Evolutionary conservation across 2,329 filamentous ascomycete species (phyloP).

Genomic region (Alternaria viburni): DNA sequence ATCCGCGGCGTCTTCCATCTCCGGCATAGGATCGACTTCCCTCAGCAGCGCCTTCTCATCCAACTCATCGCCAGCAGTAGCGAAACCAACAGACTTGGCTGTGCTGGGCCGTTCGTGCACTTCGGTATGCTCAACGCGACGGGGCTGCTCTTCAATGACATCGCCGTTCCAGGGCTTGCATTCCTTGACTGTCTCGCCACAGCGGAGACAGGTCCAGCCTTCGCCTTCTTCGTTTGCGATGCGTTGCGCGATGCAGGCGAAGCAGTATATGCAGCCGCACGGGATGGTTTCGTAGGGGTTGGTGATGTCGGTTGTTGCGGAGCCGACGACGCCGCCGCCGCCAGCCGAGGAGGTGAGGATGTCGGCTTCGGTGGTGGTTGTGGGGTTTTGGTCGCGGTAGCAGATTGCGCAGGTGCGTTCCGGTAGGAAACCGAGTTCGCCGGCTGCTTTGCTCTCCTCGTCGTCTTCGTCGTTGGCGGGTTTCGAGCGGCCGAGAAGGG

Average conservation of each 20-base stretch:
- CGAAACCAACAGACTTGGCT: conserved; percentile 28
- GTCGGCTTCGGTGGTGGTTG: conserved; percentile 70
- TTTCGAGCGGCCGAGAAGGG: conserved; percentile 53
- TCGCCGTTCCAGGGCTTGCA: conserved; percentile 93
- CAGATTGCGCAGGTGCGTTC: conserved; percentile 96
- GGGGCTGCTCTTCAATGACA: conserved; percentile 65
- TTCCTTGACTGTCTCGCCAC: conserved; percentile 80
- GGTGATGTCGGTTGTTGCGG: conserved; percentile 89
- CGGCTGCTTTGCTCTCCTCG: conserved; percentile 56
- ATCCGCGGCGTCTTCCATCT: conserved; percentile 22
- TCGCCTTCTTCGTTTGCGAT: conserved; percentile 93
- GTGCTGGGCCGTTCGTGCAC: conserved; percentile 7
- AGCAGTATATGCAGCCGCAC: conserved; percentile 94
- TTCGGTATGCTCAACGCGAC: background rate
- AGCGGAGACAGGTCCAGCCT: conserved; percentile 89
- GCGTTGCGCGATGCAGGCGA: conserved; percentile 88
- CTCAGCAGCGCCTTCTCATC: conserved; percentile 24
- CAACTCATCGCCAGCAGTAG: conserved; percentile 8
- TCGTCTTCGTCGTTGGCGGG: conserved; percentile 57
- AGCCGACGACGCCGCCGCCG: conserved; percentile 81
- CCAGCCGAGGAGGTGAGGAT: conserved; percentile 67
- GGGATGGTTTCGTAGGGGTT: conserved; percentile 93
- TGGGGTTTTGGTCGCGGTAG: conserved; percentile 88
- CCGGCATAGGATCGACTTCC: conserved; percentile 44
- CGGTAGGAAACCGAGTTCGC: conserved; percentile 84